Base-by-base conservation (phyloP, 345 rosid species). In the Linum usitatissimum region DNA sequence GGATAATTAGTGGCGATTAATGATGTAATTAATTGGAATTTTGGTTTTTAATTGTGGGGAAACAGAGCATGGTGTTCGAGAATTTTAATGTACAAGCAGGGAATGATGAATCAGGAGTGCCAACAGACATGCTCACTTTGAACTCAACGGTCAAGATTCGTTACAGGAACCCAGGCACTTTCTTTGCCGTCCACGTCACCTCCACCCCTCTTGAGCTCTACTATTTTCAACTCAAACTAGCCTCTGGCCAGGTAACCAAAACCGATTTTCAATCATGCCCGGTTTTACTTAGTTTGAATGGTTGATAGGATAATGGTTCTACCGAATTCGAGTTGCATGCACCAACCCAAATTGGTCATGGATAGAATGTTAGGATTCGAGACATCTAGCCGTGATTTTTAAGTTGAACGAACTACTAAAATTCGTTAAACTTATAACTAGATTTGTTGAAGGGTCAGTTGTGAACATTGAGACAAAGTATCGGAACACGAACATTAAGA, bases 161-260 rank as follows among this genome's bases (percentile, higher is more conserved):
- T 21, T 93, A 85, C 84, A 70, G 78, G 57, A 93, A 93, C 58
- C 89, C 97, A 3, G 90, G 86, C 3, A 83, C 91, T 1, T 93
- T 93, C 70, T 93, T 80, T 60, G 79, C 94, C 75, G 94, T 93
- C 77, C 99, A 93, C 75, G 97, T 93, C 75, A 93, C 88, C 39
- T 74, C 87, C 3, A 73, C 90, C 5, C 96, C 99, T 13, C 59
- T 84, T 5, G 84, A 84, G 63, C 86, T 93, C 61, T 84, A 76
- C 78, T 80, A 80, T 74, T 83, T 76, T 78, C 92, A 78, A 82
- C 97, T 90, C 65, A 78, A 71, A 30, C 64, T 93, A 38, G 91
- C 96, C 66, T 80, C 97, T 34, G 97, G 97, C 12, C 86, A 80
- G 82, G 97, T 86, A 76, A 76, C 38, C 38, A 7, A 34, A 23